A percentile compares a stretch with the other conserved stretches of the same genome.
Evolutionary conservation across 2,329 filamentous ascomycete species (phyloP).

Genomic region (Beauveria medogensis): DNA sequence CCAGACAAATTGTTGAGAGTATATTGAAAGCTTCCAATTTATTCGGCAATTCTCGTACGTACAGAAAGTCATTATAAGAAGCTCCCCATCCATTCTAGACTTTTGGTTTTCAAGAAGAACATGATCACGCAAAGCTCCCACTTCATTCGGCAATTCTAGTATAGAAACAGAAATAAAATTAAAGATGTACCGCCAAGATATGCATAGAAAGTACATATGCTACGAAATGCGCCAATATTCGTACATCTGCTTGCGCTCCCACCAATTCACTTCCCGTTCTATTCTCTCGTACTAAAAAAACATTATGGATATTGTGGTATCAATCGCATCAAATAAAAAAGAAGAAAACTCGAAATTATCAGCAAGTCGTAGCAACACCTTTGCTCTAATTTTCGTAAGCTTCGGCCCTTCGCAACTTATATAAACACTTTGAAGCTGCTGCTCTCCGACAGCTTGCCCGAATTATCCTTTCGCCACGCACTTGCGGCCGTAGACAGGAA

Average conservation of each 20-base stretch:
- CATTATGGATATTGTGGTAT: slow-evolving; percentile 4
- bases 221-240: neutral
- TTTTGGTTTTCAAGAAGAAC: too few species aligned
- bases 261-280: neutral
- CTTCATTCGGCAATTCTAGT: neutral
- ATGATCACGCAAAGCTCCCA: too few species aligned
- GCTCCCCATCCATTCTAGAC: too few species aligned
- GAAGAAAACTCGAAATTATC: neutral
- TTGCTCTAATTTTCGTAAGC: neutral
- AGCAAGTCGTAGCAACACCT: neutral
- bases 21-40: too few species aligned
- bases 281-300: neutral
- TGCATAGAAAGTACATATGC: neutral
- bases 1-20: too few species aligned
- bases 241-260: neutral
- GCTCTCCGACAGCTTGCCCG: slow-evolving; percentile 8
- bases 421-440: slow-evolving; percentile 13
- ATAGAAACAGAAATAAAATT: neutral
- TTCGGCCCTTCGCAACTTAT: neutral
- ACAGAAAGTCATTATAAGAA: too few species aligned
- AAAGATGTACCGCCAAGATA: neutral
- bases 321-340: slow-evolving; percentile 4
- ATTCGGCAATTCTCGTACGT: too few species aligned
- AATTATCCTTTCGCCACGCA: slow-evolving; percentile 8
- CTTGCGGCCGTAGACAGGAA: neutral